Evolutionary conservation across 352 stramenopile species (phyloP).

Genomic region (Globisporangium acanthophoron): DNA sequence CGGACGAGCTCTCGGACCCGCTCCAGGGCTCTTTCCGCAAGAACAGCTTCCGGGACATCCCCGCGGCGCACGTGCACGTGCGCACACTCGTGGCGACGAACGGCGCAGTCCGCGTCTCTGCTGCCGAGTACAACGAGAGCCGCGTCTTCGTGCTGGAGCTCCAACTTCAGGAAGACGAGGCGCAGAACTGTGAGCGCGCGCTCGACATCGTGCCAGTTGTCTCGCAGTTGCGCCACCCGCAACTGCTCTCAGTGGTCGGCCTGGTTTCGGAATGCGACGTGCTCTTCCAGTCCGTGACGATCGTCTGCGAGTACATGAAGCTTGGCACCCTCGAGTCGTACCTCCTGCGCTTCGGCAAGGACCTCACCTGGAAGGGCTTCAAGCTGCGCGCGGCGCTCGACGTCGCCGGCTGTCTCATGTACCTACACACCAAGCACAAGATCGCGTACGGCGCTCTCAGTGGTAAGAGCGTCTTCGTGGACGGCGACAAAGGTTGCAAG

Average conservation of each 20-base stretch:
- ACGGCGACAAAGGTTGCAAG: constrained; percentile 70
- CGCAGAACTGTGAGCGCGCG: constrained; percentile 46
- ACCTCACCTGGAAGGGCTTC: constrained; percentile 70
- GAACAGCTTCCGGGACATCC: constrained; percentile 56
- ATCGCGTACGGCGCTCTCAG: constrained; percentile 70
- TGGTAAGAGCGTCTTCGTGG: constrained; percentile 64
- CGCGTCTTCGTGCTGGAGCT: constrained; percentile 45
- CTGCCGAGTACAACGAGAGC: constrained; percentile 36
- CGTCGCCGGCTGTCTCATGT: constrained; percentile 65
- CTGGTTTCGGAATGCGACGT: constrained; percentile 48
- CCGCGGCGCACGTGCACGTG: constrained; percentile 27
- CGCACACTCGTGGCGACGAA: constrained; percentile 36
- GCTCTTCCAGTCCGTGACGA: constrained; percentile 36
- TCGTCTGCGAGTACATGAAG: constrained; percentile 70
- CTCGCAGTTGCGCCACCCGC: constrained; percentile 63
- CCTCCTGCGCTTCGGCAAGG: constrained; percentile 22
- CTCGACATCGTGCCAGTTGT: constrained; percentile 51
- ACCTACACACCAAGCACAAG: constrained; percentile 67
- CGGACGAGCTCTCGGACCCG: constrained; percentile 26
- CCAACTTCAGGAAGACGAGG: constrained; percentile 48
- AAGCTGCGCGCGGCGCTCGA: constrained; percentile 70
- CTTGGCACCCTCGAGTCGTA: constrained; percentile 61
- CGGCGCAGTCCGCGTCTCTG: constrained; percentile 37
- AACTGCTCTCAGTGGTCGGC: constrained; percentile 52
- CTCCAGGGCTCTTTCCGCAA: constrained; percentile 36